phyloP scores from a whole-genome alignment of 495 filamentous ascomycete genomes.

The Trichoderma gamsii region DNA sequence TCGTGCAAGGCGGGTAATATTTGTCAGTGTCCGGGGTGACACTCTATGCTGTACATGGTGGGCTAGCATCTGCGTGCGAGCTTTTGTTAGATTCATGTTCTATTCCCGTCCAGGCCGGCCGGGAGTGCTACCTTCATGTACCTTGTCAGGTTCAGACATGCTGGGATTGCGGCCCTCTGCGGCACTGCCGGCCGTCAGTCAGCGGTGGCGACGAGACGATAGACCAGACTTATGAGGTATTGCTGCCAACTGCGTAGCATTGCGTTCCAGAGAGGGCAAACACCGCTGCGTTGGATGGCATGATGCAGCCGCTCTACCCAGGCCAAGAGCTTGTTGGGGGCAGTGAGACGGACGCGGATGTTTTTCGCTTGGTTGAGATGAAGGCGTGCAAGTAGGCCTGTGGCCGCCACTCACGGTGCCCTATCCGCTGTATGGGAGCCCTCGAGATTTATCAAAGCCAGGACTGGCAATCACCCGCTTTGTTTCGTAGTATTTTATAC shows the following conservation, averaged over 20 bases:
- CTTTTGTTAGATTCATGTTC: background rate
- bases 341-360: background rate
- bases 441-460: background rate
- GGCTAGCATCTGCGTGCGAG: background rate
- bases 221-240: background rate
- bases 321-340: background rate
- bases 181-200: slow-evolving; percentile 13
- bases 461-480: background rate
- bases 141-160: background rate
- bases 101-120: background rate
- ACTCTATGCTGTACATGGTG: background rate
- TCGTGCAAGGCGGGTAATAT: no score
- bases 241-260: slow-evolving; percentile 1
- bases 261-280: slow-evolving; percentile 8
- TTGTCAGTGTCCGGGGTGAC: background rate
- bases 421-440: background rate
- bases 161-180: background rate
- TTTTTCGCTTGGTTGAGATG: background rate
- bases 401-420: background rate
- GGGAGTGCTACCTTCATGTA: background rate
- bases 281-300: background rate
- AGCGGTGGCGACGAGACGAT: background rate
- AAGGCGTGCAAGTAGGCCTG: no score
- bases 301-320: background rate
- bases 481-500: background rate